phyloP scores from a whole-genome alignment of 2,329 filamentous ascomycete genomes.

The Xylogone sp. region DNA sequence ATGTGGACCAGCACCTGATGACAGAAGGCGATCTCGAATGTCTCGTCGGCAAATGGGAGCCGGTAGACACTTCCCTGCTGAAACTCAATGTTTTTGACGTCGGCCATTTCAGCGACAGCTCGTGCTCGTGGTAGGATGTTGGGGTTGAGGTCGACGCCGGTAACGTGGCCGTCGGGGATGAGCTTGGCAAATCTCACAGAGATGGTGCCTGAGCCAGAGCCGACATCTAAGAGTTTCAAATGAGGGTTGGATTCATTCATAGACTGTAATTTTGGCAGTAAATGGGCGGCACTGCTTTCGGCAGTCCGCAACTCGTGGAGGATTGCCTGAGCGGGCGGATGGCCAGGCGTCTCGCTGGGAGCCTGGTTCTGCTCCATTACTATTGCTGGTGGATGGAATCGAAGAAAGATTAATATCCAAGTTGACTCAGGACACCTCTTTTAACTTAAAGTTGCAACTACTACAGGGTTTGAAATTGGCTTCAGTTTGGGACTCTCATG shows the following conservation, averaged over 20 bases:
- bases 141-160: conserved; percentile 34
- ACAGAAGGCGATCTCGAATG: conserved; percentile 56
- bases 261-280: conserved; percentile 35
- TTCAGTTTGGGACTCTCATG: background rate
- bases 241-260: conserved; percentile 18
- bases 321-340: conserved; percentile 19
- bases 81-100: conserved; percentile 22
- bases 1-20: conserved; percentile 58
- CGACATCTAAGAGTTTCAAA: conserved; percentile 38
- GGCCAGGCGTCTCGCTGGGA: conserved; percentile 14
- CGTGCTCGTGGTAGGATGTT: conserved; percentile 12
- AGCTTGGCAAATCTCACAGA: conserved; percentile 37
- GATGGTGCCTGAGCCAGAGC: conserved; percentile 47
- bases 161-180: conserved; percentile 35
- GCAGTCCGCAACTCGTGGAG: conserved; percentile 37
- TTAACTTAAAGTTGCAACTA: background rate
- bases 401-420: background rate
- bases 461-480: background rate
- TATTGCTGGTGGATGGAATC: conserved; percentile 9
- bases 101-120: conserved; percentile 12
- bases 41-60: conserved; percentile 38
- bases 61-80: conserved; percentile 18
- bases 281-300: conserved; percentile 38
- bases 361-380: conserved; percentile 10
- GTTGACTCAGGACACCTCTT: background rate